Evolutionary conservation across 129 eudicot species (phyloP).

Genomic region (Scalesia atractyloides): DNA sequence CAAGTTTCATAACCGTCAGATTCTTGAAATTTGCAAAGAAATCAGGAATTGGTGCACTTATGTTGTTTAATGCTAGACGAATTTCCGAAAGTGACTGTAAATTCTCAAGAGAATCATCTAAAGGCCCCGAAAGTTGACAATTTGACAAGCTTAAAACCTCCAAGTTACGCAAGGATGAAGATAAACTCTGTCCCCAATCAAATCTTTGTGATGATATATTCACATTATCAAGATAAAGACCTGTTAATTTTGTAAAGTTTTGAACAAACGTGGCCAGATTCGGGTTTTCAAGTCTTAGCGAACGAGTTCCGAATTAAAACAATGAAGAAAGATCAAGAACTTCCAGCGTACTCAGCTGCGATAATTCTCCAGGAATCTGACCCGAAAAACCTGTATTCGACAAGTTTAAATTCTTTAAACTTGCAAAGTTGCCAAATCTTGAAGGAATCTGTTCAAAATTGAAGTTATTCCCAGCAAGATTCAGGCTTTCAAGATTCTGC

Average conservation of each 20-base stretch:
- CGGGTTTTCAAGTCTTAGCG: slow-evolving; percentile 40
- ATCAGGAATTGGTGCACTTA: slow-evolving; percentile 44
- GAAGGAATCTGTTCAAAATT: slow-evolving; percentile 23
- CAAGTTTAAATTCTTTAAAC: slow-evolving; percentile 27
- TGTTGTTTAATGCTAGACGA: slow-evolving; percentile 41
- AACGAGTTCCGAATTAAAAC: neutral
- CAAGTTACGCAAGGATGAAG: slow-evolving; percentile 43
- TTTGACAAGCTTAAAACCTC: slow-evolving; percentile 51
- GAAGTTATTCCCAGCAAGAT: slow-evolving; percentile 37
- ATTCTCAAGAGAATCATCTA: slow-evolving; percentile 39
- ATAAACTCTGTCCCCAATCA: slow-evolving; percentile 48
- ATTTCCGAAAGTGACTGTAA: slow-evolving; percentile 39
- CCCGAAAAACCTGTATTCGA: slow-evolving; percentile 34
- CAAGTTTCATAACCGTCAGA: slow-evolving; percentile 36
- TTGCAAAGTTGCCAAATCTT: slow-evolving; percentile 21
- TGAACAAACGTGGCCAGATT: slow-evolving; percentile 31
- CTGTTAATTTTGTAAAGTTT: slow-evolving; percentile 36
- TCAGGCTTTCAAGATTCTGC: slow-evolving; percentile 32
- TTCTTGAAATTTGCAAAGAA: slow-evolving; percentile 48
- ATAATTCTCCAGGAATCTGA: slow-evolving; percentile 41
- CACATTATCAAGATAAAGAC: slow-evolving; percentile 53
- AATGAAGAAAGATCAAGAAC: slow-evolving; percentile 54
- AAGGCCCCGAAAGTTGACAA: slow-evolving; percentile 52
- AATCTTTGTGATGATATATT: slow-evolving; percentile 38
- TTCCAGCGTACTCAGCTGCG: slow-evolving; percentile 39